Evolutionary conservation across 2,329 filamentous ascomycete genomes (phyloP), one percentile per base, ranked within the genome.

Genomic region (Alternaria arbusti): DNA sequence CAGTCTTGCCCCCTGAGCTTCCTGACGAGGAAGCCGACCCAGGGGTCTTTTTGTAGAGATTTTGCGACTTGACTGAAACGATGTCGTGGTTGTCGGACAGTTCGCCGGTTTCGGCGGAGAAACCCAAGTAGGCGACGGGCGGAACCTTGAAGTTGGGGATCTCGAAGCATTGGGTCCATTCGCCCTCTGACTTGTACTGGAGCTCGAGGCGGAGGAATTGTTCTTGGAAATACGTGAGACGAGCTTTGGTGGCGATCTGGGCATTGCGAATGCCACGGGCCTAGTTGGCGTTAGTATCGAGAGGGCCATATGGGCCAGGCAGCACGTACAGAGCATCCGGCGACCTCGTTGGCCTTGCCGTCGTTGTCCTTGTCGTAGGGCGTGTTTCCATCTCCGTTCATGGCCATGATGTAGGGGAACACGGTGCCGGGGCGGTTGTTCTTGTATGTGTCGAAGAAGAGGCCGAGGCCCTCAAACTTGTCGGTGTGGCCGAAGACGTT

Each of bases 361-460:
- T 99, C 96, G 75, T 94, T 94, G 73, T 90, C 89, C 84, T 97
- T 94, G 84, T 98, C 94, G 82, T 99, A 99, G 13, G 85, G 79
- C 7, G 91, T 97, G 78, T 93, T 85, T 66, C 96, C 95, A 79
- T 99, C 96, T 64, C 96, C 96, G 71, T 94, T 86, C 96, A 98
- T 98, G 67, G 94, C 95, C 94, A 98, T 97, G 75, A 99, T 91
- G 78, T 97, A 97, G 54, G 96, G 96, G 82, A 99, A 99, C 50
- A 97, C 92, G 45, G 93, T 91, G 46, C 96, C 96, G 0, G 96
- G 95, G 13, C 96, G 90, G 84, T 97, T 97, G 85, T 99, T 99
- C 89, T 99, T 99, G 87, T 99, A 99, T 47, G 96, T 99, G 80
- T 99, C 96, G 83, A 99, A 88, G 84, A 97, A 98, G 81, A 99